Conservation (phyloP, 176 grass and related monocot genomes). For the Avena insularis region DNA sequence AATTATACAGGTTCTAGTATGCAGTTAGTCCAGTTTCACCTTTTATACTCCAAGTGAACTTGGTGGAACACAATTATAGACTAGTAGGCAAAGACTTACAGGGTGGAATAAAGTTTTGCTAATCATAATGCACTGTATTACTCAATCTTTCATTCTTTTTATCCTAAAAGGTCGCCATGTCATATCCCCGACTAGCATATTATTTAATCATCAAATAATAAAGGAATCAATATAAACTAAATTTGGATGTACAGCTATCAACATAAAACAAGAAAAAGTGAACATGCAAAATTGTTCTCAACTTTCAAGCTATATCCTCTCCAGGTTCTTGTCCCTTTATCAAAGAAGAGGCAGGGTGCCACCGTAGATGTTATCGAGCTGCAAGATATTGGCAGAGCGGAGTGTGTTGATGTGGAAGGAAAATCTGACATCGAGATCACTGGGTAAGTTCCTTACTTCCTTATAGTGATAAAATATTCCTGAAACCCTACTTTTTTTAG, state of each 20-base stretch:
- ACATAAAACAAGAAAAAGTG: conserved; percentile 12
- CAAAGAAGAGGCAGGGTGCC: conserved; percentile 27
- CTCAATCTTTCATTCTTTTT: background rate
- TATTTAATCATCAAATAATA: background rate
- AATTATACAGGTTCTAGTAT: background rate
- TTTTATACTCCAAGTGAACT: background rate
- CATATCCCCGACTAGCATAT: background rate
- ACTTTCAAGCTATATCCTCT: conserved; percentile 16
- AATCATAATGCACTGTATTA: conserved; percentile 11
- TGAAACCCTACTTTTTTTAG: background rate
- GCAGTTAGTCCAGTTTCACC: background rate
- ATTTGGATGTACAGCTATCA: background rate
- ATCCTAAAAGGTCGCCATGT: background rate
- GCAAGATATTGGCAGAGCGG: conserved; percentile 25
- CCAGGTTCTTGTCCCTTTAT: conserved; percentile 43
- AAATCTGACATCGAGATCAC: background rate
- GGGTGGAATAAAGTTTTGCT: background rate
- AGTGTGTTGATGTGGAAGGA: background rate
- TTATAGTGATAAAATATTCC: background rate
- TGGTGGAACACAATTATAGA: conserved; percentile 5
- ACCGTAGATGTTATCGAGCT: conserved; percentile 36
- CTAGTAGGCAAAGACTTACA: background rate
- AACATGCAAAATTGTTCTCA: background rate
- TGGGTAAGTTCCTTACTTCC: conserved; percentile 37
- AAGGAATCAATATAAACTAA: background rate